Conservation (phyloP, 2,329 filamentous ascomycete genomes). For the Aschersonia sp. region DNA sequence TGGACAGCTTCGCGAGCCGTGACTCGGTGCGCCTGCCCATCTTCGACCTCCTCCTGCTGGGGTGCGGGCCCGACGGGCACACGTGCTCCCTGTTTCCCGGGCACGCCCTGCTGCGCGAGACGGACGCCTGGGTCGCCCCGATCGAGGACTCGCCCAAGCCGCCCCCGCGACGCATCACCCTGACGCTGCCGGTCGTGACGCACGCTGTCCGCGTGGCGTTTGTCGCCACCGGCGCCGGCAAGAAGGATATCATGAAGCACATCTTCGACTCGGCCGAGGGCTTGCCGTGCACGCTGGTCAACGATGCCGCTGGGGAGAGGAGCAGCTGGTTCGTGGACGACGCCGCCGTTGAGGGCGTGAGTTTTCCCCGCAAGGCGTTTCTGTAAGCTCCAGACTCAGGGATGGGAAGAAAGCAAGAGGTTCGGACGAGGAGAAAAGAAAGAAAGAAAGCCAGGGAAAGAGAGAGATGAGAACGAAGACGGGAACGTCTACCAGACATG, state of each 20-base stretch:
- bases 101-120: constrained; percentile 74
- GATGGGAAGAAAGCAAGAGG: background rate
- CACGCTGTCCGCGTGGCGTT: constrained; percentile 81
- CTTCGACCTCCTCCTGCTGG: constrained; percentile 86
- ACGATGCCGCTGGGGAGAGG: constrained; percentile 67
- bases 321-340: constrained; percentile 93
- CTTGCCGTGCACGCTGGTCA: constrained; percentile 78
- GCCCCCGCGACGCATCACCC: constrained; percentile 76
- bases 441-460: no score
- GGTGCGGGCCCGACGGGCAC: constrained; percentile 90
- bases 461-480: no score
- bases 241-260: constrained; percentile 82
- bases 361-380: constrained; percentile 61
- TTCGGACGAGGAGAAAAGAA: no score
- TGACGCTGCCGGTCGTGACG: constrained; percentile 80
- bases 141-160: constrained; percentile 94
- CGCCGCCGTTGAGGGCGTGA: constrained; percentile 71
- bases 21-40: constrained; percentile 91
- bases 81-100: constrained; percentile 93
- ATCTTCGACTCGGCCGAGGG: constrained; percentile 68
- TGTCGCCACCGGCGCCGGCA: constrained; percentile 75
- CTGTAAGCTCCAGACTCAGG: constrained; percentile 17
- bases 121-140: constrained; percentile 78
- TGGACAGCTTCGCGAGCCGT: constrained; percentile 73
- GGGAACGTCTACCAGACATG: no score